Evolutionary conservation across 2,329 filamentous ascomycete genomes (phyloP).

Genomic region (Colletotrichum sp.): DNA sequence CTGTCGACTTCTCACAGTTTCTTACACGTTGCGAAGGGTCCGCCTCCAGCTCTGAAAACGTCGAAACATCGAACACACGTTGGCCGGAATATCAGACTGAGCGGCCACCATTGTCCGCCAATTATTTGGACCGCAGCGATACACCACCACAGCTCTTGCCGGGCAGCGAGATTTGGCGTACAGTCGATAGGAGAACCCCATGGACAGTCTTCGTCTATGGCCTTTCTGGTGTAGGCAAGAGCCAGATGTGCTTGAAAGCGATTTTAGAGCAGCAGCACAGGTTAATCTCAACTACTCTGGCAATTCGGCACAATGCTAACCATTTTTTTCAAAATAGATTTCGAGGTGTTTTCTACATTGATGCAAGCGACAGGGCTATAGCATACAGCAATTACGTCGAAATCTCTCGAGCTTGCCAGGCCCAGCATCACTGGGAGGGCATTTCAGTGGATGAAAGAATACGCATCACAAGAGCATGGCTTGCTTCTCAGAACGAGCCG

Average conservation of each 20-base stretch:
- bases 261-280: background rate
- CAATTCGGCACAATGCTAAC: no score
- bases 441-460: background rate
- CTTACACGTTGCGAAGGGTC: no score
- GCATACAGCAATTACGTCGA: background rate
- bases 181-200: background rate
- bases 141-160: background rate
- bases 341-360: background rate
- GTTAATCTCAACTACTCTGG: no score
- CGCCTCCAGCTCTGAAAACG: no score
- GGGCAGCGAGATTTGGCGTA: background rate
- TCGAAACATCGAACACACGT: no score
- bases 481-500: background rate
- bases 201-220: background rate
- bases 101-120: background rate
- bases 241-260: background rate
- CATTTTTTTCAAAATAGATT: no score
- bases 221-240: background rate
- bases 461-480: background rate
- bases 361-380: background rate
- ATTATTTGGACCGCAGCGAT: background rate
- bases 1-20: no score
- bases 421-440: background rate
- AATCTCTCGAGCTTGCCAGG: background rate
- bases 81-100: background rate